A percentile compares a stretch with the other conserved stretches of the same genome.
These are phyloP conservation scores for Combretum micranthum DNA, from an alignment of 345 rosid genomes.

Conservation along the genomic window DNA sequence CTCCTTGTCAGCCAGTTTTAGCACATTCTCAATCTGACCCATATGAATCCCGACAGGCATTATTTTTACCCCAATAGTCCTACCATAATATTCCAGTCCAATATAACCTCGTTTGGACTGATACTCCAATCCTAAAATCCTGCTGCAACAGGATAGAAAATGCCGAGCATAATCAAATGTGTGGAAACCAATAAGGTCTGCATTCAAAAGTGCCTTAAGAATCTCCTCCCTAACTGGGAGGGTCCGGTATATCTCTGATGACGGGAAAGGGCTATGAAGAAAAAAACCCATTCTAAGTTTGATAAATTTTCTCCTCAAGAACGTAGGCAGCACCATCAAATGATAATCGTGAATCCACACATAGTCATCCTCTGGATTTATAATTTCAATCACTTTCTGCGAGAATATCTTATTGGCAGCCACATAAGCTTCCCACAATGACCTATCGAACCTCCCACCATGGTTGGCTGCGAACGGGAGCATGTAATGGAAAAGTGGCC, in stretches of 20 bases:
- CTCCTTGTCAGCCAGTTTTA: conserved; percentile 58
- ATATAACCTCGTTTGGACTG: conserved; percentile 76
- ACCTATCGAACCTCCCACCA: conserved; percentile 64
- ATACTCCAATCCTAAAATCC: conserved; percentile 67
- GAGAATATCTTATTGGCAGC: conserved; percentile 68
- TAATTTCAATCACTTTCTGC: conserved; percentile 62
- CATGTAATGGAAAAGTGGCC: conserved; percentile 82
- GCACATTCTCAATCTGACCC: conserved; percentile 67
- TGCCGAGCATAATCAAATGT: conserved; percentile 96
- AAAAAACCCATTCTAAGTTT: conserved; percentile 73
- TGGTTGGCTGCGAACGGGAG: conserved; percentile 59
- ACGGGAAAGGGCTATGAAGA: conserved; percentile 73
- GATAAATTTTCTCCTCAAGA: conserved; percentile 57
- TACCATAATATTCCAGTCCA: conserved; percentile 66
- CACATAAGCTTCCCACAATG: conserved; percentile 77
- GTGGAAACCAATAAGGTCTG: conserved; percentile 73
- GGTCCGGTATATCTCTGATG: conserved; percentile 72
- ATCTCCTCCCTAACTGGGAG: conserved; percentile 75
- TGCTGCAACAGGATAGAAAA: conserved; percentile 72
- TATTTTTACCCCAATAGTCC: conserved; percentile 73
- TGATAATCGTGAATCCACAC: conserved; percentile 83
- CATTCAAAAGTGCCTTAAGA: conserved; percentile 59
- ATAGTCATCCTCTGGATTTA: conserved; percentile 72
- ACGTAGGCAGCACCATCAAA: conserved; percentile 75
- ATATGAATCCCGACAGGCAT: conserved; percentile 81